These are phyloP conservation scores for Iris macrosiphon DNA, from an alignment of 106 monocot genomes.

Conservation along the genomic window DNA sequence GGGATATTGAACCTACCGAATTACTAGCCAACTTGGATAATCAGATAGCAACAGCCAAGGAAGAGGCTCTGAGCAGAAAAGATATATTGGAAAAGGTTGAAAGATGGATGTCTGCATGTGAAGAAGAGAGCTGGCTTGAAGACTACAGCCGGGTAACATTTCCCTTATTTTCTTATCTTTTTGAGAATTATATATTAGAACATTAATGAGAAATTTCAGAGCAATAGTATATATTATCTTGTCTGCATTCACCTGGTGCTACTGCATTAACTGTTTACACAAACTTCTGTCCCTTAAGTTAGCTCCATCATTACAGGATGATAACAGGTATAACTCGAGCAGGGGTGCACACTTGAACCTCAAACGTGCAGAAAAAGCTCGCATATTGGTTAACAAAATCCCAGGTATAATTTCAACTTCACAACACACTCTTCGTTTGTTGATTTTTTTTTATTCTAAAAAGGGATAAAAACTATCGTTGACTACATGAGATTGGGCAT, in stretches of 20 bases:
- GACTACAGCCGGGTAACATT: constrained; percentile 77
- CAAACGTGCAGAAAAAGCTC: constrained; percentile 82
- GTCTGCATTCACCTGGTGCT: too few species aligned
- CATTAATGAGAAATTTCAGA: too few species aligned
- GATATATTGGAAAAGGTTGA: constrained; percentile 98
- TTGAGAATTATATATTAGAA: background rate
- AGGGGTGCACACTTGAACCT: constrained; percentile 75
- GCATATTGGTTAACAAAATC: constrained; percentile 68
- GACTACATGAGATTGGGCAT: too few species aligned
- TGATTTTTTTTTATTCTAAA: too few species aligned
- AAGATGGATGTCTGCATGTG: constrained; percentile 97
- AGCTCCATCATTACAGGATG: constrained; percentile 37
- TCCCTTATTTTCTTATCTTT: background rate
- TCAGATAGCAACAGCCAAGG: constrained; percentile 80
- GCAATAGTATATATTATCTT: too few species aligned
- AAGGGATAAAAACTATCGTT: too few species aligned
- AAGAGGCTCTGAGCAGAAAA: constrained; percentile 88
- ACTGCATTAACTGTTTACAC: too few species aligned
- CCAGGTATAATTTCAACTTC: constrained; percentile 32
- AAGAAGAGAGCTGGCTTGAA: constrained; percentile 99
- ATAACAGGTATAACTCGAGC: constrained; percentile 76
- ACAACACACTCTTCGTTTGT: too few species aligned
- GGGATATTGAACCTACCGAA: constrained; percentile 81
- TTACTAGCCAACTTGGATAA: constrained; percentile 90
- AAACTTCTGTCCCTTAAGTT: too few species aligned